Base-by-base conservation (phyloP, 2,329 filamentous ascomycete genomes). In the Niveomyces coronatus region DNA sequence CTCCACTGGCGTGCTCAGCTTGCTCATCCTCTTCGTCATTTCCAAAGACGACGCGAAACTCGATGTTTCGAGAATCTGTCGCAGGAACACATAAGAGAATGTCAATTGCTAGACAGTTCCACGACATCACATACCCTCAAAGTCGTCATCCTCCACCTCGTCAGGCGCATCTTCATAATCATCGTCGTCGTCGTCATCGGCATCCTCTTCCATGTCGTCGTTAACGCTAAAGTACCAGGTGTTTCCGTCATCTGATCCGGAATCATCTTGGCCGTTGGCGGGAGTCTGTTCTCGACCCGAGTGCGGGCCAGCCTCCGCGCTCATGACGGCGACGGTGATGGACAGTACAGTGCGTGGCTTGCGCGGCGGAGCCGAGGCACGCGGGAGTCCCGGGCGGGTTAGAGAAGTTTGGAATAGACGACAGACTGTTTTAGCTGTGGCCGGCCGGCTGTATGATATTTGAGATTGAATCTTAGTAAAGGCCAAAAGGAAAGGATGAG, bases 91-190 rank as follows among this genome's bases (percentile, higher is more conserved):
- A 26, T 40, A 37, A 32, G 37, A 14, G 43, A 38, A 11, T 17
- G 2, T n/a, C 16, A 3, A 15, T 9, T 15, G 4, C 9, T 6
- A 11, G 5, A 11, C 4, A 23, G 13, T 20, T 6, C 2, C 15
- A 13, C n/a, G 29, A 6, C 7, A 24, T 23, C 20, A 37, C 42
- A 39, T 43, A 49, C 51, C 45, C 16, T 48, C 42, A 15, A 55
- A 48, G 18, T 44, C 41, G 9, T 47, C 43, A 9, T 47, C 42
- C 16, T 43, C 47, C 24, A 51, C 42, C 26, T 50, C 43, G 20
- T 47, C 40, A 9, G 55, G 51, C 10, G 54, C 51, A 13, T 54
- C 54, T 13, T 57, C 57, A 3, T 57, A 53, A 1, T 56, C 56
- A 1, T 47, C 44, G 13, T 47, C 44, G 15, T 49, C 47, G 3